Conservation (phyloP, 1,139 yeast genomes). For the Debaryomyces sp. region DNA sequence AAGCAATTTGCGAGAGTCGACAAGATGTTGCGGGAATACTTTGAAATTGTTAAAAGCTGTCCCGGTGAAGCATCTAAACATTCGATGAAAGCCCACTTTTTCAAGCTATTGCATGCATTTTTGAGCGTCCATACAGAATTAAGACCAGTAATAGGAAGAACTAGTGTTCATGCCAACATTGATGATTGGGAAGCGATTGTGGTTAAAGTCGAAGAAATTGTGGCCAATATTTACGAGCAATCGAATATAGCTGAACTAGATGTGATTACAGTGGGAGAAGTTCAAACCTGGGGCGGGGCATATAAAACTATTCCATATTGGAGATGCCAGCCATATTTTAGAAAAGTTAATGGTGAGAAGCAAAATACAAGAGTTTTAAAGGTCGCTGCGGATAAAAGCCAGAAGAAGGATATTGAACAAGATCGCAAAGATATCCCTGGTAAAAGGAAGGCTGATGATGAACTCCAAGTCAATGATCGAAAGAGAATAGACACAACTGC, state of each 20-base stretch:
- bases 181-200: constrained; percentile 75
- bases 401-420: constrained; percentile 5
- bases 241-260: constrained; percentile 52
- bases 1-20: constrained; percentile 86
- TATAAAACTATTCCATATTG: constrained; percentile 90
- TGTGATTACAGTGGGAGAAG: constrained; percentile 52
- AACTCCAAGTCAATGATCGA: constrained; percentile 9
- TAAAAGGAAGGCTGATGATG: constrained; percentile 20
- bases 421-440: background rate
- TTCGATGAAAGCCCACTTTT: constrained; percentile 92
- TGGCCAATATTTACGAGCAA: constrained; percentile 53
- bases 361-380: constrained; percentile 45
- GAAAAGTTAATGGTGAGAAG: constrained; percentile 75
- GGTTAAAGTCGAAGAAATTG: constrained; percentile 63
- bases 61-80: constrained; percentile 77
- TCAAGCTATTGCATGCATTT: constrained; percentile 81
- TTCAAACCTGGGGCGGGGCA: constrained; percentile 75
- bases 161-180: constrained; percentile 48
- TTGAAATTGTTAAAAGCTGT: constrained; percentile 70
- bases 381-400: constrained; percentile 35
- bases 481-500: constrained; percentile 5
- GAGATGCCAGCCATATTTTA: constrained; percentile 95
- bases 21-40: constrained; percentile 78
- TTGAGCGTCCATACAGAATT: constrained; percentile 74
- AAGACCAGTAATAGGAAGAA: constrained; percentile 68